A percentile compares a stretch with the other conserved stretches of the same genome.
Evolutionary conservation across 306 rosid genomes (phyloP).

Genomic region (Ormosia emarginata): DNA sequence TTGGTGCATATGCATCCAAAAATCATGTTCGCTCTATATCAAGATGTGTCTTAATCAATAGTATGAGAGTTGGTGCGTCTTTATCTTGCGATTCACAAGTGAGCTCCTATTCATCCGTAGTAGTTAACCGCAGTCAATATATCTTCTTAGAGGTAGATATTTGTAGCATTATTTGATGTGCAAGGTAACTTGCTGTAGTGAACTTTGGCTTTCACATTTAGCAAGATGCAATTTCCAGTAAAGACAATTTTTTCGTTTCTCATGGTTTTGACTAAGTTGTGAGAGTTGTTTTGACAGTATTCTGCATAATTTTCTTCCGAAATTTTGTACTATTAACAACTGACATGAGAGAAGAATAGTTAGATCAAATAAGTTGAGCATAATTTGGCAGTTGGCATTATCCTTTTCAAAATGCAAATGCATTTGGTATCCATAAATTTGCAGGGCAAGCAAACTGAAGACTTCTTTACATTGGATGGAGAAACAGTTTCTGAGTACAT

Average conservation of each 20-base stretch:
- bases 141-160: too few species aligned
- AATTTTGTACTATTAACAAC: neutral
- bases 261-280: neutral
- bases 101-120: too few species aligned
- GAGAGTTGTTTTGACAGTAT: neutral
- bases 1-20: too few species aligned
- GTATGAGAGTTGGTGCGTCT: too few species aligned
- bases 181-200: neutral
- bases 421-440: too few species aligned
- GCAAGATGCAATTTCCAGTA: neutral
- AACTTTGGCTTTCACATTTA: neutral
- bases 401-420: too few species aligned
- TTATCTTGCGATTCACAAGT: too few species aligned
- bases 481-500: neutral
- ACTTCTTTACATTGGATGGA: neutral
- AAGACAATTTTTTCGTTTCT: neutral
- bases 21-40: too few species aligned
- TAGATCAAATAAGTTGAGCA: neutral
- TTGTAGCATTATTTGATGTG: neutral
- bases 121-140: too few species aligned
- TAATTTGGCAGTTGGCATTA: neutral
- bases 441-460: too few species aligned
- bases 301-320: neutral
- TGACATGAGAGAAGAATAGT: neutral
- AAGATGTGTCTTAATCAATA: too few species aligned